Conservation (phyloP, 768 basidiomycete genomes). For the Mycena epipterygia region DNA sequence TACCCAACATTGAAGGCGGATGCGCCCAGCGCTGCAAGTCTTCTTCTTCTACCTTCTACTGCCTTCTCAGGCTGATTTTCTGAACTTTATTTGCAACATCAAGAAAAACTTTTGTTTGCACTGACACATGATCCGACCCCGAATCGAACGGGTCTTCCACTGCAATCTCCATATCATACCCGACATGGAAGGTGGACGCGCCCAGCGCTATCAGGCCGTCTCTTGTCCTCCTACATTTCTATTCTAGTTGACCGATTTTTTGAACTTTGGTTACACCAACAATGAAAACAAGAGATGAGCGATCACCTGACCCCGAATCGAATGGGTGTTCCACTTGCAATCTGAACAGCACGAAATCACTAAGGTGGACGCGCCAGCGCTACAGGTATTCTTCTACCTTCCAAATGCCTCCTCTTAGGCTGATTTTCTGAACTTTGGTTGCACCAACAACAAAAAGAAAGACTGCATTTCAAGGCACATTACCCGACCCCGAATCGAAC, state of each 20-base stretch:
- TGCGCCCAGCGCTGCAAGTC: background rate
- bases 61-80: background rate
- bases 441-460: no score
- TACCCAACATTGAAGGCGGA: background rate
- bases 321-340: background rate
- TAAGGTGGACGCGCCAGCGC: background rate
- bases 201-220: no score
- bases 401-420: background rate
- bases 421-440: background rate
- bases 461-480: no score
- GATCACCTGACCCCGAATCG: conserved; percentile 2
- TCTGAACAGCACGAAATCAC: no score
- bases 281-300: background rate
- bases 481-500: background rate
- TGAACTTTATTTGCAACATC: background rate
- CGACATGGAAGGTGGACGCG: no score
- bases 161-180: no score
- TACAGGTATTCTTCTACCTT: background rate
- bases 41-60: no score
- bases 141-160: no score
- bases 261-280: background rate
- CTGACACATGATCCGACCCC: no score
- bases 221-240: no score
- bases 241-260: background rate
- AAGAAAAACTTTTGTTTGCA: background rate